Conservation (phyloP, 2,329 filamentous ascomycete genomes). For the Teratosphaeria viscida region DNA sequence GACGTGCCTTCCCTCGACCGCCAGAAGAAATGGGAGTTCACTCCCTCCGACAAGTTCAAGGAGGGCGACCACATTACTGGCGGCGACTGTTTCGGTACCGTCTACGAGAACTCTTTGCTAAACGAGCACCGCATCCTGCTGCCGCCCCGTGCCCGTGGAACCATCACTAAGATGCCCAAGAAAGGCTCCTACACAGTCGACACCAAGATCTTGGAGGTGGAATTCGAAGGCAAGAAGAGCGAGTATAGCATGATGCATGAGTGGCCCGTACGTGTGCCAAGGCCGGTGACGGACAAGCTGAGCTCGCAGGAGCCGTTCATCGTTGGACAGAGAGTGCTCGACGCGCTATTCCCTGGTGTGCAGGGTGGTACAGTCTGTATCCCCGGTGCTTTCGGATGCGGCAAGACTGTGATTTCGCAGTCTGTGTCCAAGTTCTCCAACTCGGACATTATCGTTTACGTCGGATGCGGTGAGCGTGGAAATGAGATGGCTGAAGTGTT, state of each 20-base stretch:
- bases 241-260: slow-evolving; percentile 97
- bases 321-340: slow-evolving; percentile 91
- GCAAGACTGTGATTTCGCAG: slow-evolving; percentile 98
- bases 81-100: slow-evolving; percentile 88
- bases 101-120: slow-evolving; percentile 93
- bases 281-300: slow-evolving; percentile 85
- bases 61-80: slow-evolving; percentile 95
- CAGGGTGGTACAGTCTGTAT: slow-evolving; percentile 97
- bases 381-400: slow-evolving; percentile 94
- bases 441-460: slow-evolving; percentile 97
- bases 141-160: slow-evolving; percentile 79
- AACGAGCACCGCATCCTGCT: slow-evolving; percentile 87
- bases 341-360: slow-evolving; percentile 91
- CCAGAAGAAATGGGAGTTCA: slow-evolving; percentile 93
- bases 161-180: slow-evolving; percentile 78
- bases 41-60: slow-evolving; percentile 62
- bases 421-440: slow-evolving; percentile 99
- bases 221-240: slow-evolving; percentile 93
- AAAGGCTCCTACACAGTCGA: slow-evolving; percentile 91
- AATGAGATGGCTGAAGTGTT: slow-evolving; percentile 99
- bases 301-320: slow-evolving; percentile 84
- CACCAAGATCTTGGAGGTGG: slow-evolving; percentile 87
- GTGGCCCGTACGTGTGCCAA: slow-evolving; percentile 94
- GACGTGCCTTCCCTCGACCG: slow-evolving; percentile 78
- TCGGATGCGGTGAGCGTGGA: slow-evolving; percentile 79